phyloP scores from a whole-genome alignment of 768 basidiomycete genomes.

The Nidularia pulvinata region DNA sequence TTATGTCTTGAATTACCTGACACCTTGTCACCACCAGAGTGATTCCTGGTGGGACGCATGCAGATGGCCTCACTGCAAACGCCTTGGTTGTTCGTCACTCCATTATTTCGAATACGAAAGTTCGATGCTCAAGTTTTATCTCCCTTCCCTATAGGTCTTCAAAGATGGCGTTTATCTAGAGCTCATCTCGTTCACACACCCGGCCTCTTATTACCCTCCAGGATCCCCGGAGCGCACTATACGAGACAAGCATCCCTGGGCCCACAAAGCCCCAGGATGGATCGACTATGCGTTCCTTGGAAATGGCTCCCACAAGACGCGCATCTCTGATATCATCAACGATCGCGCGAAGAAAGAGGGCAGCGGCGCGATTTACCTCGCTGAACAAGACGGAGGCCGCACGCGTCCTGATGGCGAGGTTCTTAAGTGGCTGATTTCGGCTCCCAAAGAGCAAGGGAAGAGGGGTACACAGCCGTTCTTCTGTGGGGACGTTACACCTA shows the following conservation, averaged over 20 bases:
- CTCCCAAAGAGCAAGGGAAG: conserved; percentile 19
- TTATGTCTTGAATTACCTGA: not conserved
- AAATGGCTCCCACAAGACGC: conserved; percentile 31
- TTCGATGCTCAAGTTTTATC: not conserved
- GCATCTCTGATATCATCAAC: conserved; percentile 57
- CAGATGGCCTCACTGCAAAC: conserved; percentile 63
- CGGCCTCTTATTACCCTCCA: conserved; percentile 50
- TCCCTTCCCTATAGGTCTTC: conserved; percentile 51
- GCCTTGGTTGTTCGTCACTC: conserved; percentile 51
- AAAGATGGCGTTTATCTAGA: conserved; percentile 66
- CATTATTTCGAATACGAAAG: not conserved
- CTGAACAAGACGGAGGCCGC: conserved; percentile 54
- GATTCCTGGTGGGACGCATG: conserved; percentile 63
- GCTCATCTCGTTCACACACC: conserved; percentile 65
- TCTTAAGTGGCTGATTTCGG: conserved; percentile 59
- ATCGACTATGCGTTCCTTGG: conserved; percentile 69
- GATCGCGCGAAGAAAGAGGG: conserved; percentile 38
- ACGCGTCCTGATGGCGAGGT: conserved; percentile 51
- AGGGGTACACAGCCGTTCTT: conserved; percentile 60
- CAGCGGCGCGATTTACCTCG: conserved; percentile 36
- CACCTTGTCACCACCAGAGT: conserved; percentile 40
- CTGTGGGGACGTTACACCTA: conserved; percentile 71
- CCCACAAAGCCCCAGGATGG: conserved; percentile 56
- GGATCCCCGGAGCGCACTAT: conserved; percentile 38
- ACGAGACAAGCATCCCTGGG: conserved; percentile 55